phyloP scores from a whole-genome alignment of 2,329 filamentous ascomycete genomes.

The Phaeosphaeriaceae sp. region DNA sequence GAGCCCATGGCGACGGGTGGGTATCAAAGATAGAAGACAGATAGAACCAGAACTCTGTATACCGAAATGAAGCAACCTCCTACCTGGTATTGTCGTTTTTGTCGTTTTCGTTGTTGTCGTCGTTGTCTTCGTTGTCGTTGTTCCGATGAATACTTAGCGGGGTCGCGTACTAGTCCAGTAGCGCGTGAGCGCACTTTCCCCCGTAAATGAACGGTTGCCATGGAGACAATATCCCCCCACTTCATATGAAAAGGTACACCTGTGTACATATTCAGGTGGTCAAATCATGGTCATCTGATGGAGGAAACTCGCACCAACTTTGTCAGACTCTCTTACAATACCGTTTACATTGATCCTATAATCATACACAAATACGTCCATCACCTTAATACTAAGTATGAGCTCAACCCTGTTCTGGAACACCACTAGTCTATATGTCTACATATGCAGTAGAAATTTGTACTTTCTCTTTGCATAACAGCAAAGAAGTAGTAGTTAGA shows the following conservation, averaged over 20 bases:
- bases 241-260: too few species aligned
- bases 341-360: conserved; percentile 2
- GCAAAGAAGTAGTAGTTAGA: too few species aligned
- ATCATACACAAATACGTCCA: conserved; percentile 40
- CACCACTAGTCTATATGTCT: conserved; percentile 33
- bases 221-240: conserved; percentile 12
- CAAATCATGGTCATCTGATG: too few species aligned
- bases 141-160: conserved; percentile 13
- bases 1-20: conserved; percentile 49
- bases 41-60: conserved; percentile 14
- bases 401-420: too few species aligned
- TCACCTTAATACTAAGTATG: conserved; percentile 38
- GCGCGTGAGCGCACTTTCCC: conserved; percentile 24
- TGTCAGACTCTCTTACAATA: too few species aligned
- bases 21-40: conserved; percentile 29
- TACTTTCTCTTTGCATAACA: conserved; percentile 30
- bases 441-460: conserved; percentile 39
- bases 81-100: conserved; percentile 27
- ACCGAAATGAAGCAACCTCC: conserved; percentile 12
- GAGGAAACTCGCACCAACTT: too few species aligned
- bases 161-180: conserved; percentile 17
- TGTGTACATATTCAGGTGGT: too few species aligned
- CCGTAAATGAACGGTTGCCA: conserved; percentile 22
- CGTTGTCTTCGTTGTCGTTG: conserved; percentile 8
- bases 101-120: background rate